Conservation (phyloP, 345 rosid species). For the Ricinus communis region DNA sequence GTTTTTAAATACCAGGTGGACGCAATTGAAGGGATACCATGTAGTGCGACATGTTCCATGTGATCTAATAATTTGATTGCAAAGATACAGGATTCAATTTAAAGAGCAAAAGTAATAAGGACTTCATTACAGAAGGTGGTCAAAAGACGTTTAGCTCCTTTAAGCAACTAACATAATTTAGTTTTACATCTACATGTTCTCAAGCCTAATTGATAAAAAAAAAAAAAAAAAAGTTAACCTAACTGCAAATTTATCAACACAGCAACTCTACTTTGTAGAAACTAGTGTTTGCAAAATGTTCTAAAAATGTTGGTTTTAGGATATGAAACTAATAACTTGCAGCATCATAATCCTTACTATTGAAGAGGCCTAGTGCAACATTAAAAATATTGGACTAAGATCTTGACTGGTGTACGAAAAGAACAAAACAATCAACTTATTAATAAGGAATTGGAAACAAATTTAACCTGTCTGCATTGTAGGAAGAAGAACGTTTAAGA, state of each 20-base stretch:
- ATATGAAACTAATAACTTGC: neutral
- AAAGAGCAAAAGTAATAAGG: constrained; percentile 6
- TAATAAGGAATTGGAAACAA: neutral
- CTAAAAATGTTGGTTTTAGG: neutral
- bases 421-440: neutral
- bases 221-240: too few species aligned
- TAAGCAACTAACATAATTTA: neutral
- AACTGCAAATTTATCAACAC: neutral
- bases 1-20: neutral
- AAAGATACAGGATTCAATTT: neutral
- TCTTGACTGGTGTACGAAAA: neutral
- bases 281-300: neutral
- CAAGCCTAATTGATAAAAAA: neutral
- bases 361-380: neutral
- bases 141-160: neutral
- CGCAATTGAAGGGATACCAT: neutral
- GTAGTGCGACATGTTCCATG: constrained; percentile 8
- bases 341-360: neutral
- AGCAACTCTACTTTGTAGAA: neutral
- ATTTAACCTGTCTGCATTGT: constrained; percentile 89
- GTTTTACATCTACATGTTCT: neutral
- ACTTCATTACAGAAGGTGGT: constrained; percentile 3
- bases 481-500: constrained; percentile 92
- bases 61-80: constrained; percentile 9
- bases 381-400: neutral